A percentile compares a stretch with the other conserved stretches of the same genome.
These are phyloP conservation scores for Gillenia trifoliata DNA, from an alignment of 306 rosid species.

Conservation along the genomic window DNA sequence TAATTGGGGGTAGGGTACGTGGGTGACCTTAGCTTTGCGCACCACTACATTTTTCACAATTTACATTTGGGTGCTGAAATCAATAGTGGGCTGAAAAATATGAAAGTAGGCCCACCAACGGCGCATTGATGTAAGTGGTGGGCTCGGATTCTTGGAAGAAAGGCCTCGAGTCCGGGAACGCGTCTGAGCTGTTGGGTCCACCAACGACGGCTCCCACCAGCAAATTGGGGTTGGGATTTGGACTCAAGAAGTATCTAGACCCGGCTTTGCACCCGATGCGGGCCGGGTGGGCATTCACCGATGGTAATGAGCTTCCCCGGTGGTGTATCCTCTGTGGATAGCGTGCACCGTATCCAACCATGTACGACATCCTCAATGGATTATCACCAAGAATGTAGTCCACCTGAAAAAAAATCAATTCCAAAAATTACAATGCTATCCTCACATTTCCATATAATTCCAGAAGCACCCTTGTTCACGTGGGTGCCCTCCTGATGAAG, in stretches of 20 bases:
- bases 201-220: slow-evolving; percentile 87
- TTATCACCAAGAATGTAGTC: slow-evolving; percentile 92
- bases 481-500: background rate
- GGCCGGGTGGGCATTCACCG: slow-evolving; percentile 64
- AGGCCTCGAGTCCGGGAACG: slow-evolving; percentile 89
- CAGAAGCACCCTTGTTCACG: background rate
- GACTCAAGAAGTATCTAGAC: slow-evolving; percentile 53
- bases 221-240: slow-evolving; percentile 73
- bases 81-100: slow-evolving; percentile 77
- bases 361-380: slow-evolving; percentile 86
- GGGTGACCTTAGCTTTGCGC: slow-evolving; percentile 31
- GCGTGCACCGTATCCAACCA: slow-evolving; percentile 90
- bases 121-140: slow-evolving; percentile 87
- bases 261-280: slow-evolving; percentile 82
- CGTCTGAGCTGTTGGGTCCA: slow-evolving; percentile 76
- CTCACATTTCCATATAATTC: background rate
- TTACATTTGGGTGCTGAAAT: slow-evolving; percentile 5
- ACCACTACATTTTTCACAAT: slow-evolving; percentile 18
- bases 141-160: slow-evolving; percentile 88
- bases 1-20: slow-evolving; percentile 17
- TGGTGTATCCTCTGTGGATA: slow-evolving; percentile 94
- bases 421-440: background rate
- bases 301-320: slow-evolving; percentile 81
- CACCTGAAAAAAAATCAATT: slow-evolving; percentile 47
- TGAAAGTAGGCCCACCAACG: slow-evolving; percentile 81